A percentile compares a stretch with the other conserved stretches of the same genome.
These are phyloP conservation scores for Lodderomyces elongisporus DNA, from an alignment of 1,139 yeast species.

Conservation along the genomic window DNA sequence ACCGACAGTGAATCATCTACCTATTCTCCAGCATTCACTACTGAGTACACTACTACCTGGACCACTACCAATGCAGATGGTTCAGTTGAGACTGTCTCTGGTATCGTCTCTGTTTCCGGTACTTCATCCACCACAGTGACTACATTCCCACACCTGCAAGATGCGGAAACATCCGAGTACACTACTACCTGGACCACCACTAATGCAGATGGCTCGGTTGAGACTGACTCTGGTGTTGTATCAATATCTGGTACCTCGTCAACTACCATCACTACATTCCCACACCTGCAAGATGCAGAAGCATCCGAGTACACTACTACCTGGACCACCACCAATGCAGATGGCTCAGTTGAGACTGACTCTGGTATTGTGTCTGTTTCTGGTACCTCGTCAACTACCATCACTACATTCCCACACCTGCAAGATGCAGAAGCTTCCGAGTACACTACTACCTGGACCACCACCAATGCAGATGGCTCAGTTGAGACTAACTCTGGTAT, in stretches of 20 bases:
- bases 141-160: background rate
- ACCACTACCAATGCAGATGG: slow-evolving; percentile 19
- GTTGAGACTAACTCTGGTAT: slow-evolving; percentile 8
- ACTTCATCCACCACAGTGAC: slow-evolving; percentile 2
- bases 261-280: slow-evolving; percentile 5
- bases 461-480: slow-evolving; percentile 4
- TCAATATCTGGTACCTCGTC: slow-evolving; percentile 4
- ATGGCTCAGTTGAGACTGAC: slow-evolving; percentile 17
- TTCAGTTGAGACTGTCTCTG: slow-evolving; percentile 6
- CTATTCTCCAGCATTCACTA: too few relatives aligned
- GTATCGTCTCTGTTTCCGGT: slow-evolving; percentile 7
- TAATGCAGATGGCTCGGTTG: slow-evolving; percentile 13
- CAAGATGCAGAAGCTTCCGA: slow-evolving; percentile 8
- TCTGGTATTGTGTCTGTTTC: slow-evolving; percentile 13
- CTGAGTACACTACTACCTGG: slow-evolving; percentile 17
- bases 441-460: slow-evolving; percentile 9
- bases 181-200: slow-evolving; percentile 18
- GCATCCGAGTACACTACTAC: slow-evolving; percentile 18
- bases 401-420: slow-evolving; percentile 3
- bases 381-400: slow-evolving; percentile 6
- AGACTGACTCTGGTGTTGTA: slow-evolving; percentile 15
- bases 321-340: slow-evolving; percentile 15
- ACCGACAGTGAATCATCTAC: too few relatives aligned
- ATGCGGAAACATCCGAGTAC: slow-evolving; percentile 9
- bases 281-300: background rate